Evolutionary conservation across 257 asterid genomes (phyloP).

Genomic region (Lycium barbarum): DNA sequence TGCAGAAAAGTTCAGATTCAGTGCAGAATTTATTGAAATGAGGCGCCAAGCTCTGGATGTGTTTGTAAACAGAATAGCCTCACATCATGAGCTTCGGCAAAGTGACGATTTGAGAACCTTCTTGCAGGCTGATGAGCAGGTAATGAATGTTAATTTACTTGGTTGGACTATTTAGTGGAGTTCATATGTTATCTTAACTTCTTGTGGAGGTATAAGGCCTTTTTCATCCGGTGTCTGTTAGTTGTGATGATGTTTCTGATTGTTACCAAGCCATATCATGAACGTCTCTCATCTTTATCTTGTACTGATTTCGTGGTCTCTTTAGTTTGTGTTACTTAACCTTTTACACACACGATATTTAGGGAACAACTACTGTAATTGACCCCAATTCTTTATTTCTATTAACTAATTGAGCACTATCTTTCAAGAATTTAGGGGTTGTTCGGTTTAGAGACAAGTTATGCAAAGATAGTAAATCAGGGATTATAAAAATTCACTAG

Average conservation of each 20-base stretch:
- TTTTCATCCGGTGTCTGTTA: background rate
- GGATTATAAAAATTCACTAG: background rate
- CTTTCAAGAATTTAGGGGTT: constrained; percentile 15
- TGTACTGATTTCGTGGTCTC: background rate
- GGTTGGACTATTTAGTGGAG: background rate
- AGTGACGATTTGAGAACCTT: constrained; percentile 91
- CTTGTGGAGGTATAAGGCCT: background rate
- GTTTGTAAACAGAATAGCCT: constrained; percentile 87
- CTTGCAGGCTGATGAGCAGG: constrained; percentile 98
- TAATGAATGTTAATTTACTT: constrained; percentile 31
- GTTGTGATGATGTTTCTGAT: background rate
- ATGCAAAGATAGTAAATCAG: background rate
- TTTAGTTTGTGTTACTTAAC: constrained; percentile 8
- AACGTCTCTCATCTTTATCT: constrained; percentile 5
- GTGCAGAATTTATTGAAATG: constrained; percentile 96
- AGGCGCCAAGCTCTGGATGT: constrained; percentile 93
- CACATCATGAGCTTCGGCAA: constrained; percentile 81
- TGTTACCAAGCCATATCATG: constrained; percentile 19
- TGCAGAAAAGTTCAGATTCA: constrained; percentile 89
- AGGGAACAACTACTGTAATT: background rate
- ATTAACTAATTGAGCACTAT: background rate
- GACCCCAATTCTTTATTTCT: background rate
- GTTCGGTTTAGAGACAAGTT: background rate
- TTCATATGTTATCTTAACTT: background rate
- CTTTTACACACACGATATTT: background rate